Evolutionary conservation across 2,329 filamentous ascomycete species (phyloP).

Genomic region (Paracoccidioides brasiliensis): DNA sequence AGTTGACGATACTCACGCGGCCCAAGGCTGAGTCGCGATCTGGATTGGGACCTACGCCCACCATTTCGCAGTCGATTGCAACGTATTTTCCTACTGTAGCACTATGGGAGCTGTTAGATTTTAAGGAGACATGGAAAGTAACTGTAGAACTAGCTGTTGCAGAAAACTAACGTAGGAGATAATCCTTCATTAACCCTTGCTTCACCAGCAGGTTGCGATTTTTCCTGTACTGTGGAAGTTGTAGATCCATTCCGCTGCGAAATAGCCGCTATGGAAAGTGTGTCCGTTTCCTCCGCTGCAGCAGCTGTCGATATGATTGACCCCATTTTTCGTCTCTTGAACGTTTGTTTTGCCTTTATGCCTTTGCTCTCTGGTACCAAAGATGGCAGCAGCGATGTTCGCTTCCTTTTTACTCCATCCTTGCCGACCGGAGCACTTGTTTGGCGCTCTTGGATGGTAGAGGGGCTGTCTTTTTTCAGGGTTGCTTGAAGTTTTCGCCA

Average conservation of each 20-base stretch:
- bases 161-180: conserved; percentile 30
- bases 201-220: conserved; percentile 6
- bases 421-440: conserved; percentile 3
- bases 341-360: neutral
- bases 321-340: conserved; percentile 1
- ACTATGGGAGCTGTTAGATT: conserved; percentile 24
- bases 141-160: neutral
- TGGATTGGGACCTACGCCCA: conserved; percentile 56
- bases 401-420: conserved; percentile 10
- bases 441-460: conserved; percentile 22
- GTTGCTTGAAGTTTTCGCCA: conserved; percentile 39
- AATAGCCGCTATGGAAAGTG: neutral
- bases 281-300: neutral
- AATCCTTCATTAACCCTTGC: conserved; percentile 52
- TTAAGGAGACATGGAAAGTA: neutral
- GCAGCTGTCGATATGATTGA: neutral
- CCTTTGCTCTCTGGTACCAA: neutral
- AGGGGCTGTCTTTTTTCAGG: conserved; percentile 23
- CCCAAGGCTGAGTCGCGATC: conserved; percentile 64
- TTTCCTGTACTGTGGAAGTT: conserved; percentile 8
- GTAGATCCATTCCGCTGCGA: conserved; percentile 11
- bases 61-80: conserved; percentile 96
- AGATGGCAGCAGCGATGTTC: conserved; percentile 4
- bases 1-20: conserved; percentile 82
- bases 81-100: conserved; percentile 77